Base-by-base conservation (phyloP, 1,284 basidiomycete species). In the Sparassis latifolia region DNA sequence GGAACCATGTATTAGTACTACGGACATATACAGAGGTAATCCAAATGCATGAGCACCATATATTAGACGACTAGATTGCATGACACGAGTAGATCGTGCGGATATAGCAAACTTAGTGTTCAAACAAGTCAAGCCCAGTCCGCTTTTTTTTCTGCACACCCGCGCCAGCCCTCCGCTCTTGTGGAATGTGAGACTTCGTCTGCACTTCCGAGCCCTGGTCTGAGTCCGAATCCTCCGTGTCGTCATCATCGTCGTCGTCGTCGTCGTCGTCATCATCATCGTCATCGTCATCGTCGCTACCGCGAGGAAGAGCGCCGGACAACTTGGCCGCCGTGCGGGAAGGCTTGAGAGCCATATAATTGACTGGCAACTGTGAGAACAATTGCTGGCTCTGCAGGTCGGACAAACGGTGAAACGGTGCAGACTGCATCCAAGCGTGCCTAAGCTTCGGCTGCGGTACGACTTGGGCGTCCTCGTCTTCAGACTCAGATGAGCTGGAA, bases 151-250 rank as follows among this genome's bases (percentile, higher is more conserved):
- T 58, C 53, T 59, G 59, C 42, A 66, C 52, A 1, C 44, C 56
- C 2, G 62, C 63, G 2, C 84, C 83, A 33, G 84, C 84, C 52
- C 72, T 68, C 53, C 79, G 73, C 20, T 69, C 69, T 55, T 66
- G 72, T 37, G 84, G 84, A 43, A 86, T 85, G 62, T 84, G 81
- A 12, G 74, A 80, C 47, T 62, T 31, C 33, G 40, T 10, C 10
- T 27, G 6, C n/a, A n/a, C 35, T 7, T 38, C 35, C 2, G 6
- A n/a, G 45, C 27, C 45, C 4, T 30, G 10, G 4, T 20, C 45
- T 20, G 20, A 20, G 10, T 44, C 41, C 9, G 20, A 45, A 10
- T 44, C 42, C 4, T 38, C 45, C 45, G 55, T 58, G 9, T 55
- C 68, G 45, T 70, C 71, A 5, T 74, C 76, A n/a, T 42, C 45